Evolutionary conservation across 2,329 filamentous ascomycete species (phyloP).

Genomic region (Fusarium subtropicale): DNA sequence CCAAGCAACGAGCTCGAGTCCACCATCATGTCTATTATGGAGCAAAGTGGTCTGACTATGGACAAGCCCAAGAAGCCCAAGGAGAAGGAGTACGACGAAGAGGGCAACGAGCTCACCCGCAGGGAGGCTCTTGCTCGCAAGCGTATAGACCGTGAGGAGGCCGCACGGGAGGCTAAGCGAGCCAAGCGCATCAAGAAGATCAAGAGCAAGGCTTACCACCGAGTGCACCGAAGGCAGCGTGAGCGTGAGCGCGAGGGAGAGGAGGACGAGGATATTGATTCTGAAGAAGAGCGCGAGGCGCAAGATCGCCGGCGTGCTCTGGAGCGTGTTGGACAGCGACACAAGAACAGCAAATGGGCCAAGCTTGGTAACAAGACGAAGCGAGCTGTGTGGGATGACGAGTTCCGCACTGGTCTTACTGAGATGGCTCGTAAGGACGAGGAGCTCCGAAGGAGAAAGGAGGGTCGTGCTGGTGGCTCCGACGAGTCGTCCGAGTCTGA

Average conservation of each 20-base stretch:
- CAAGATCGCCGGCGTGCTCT: constrained; percentile 81
- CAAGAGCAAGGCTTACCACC: constrained; percentile 95
- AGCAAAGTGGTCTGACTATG: constrained; percentile 82
- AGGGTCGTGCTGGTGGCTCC: constrained; percentile 69
- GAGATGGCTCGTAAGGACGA: constrained; percentile 87
- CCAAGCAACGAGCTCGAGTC: constrained; percentile 84
- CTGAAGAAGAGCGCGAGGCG: constrained; percentile 72
- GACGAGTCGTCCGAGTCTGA: constrained; percentile 66
- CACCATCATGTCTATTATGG: constrained; percentile 88
- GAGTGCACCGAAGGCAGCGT: constrained; percentile 84
- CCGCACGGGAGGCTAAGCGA: constrained; percentile 89
- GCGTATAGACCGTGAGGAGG: constrained; percentile 82
- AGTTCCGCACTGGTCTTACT: constrained; percentile 79
- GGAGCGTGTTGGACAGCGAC: constrained; percentile 85
- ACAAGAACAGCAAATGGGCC: constrained; percentile 92
- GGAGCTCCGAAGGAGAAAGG: constrained; percentile 82
- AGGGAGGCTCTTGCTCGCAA: constrained; percentile 79
- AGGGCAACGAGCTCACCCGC: constrained; percentile 77
- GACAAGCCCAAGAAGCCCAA: constrained; percentile 59
- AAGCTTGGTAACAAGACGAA: constrained; percentile 84
- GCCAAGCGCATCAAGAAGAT: constrained; percentile 98
- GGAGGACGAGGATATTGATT: constrained; percentile 70
- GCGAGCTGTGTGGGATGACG: constrained; percentile 87
- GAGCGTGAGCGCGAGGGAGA: constrained; percentile 66
- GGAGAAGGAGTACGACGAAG: constrained; percentile 74